phyloP scores from a whole-genome alignment of 164 flowering plant genomes.

The Akebia trifoliata region DNA sequence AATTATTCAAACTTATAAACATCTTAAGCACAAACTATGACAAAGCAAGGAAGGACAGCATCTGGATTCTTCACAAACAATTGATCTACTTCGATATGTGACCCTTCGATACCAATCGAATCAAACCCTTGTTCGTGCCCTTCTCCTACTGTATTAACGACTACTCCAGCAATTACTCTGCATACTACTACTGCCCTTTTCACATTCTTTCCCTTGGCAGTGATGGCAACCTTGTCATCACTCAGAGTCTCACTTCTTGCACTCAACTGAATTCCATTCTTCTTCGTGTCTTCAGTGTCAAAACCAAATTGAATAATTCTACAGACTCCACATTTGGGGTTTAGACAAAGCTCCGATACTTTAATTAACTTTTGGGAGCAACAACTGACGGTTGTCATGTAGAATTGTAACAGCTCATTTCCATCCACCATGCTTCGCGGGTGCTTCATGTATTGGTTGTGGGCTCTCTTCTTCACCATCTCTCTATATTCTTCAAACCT shows the following conservation, averaged over 20 bases:
- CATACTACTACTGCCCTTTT: slow-evolving; percentile 44
- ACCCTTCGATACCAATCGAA: slow-evolving; percentile 21
- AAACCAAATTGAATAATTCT: slow-evolving; percentile 33
- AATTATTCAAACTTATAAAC: background rate
- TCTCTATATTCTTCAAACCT: slow-evolving; percentile 47
- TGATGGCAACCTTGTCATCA: background rate
- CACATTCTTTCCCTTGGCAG: slow-evolving; percentile 14
- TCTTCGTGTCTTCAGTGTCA: slow-evolving; percentile 18
- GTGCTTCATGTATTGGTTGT: slow-evolving; percentile 17
- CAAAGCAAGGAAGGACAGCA: slow-evolving; percentile 56
- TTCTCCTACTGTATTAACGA: slow-evolving; percentile 18
- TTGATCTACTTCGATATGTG: slow-evolving; percentile 15
- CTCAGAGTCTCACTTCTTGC: slow-evolving; percentile 17
- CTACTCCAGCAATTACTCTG: slow-evolving; percentile 44
- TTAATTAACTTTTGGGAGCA: slow-evolving; percentile 8
- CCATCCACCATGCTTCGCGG: slow-evolving; percentile 46
- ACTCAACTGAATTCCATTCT: slow-evolving; percentile 25
- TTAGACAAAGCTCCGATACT: slow-evolving; percentile 28
- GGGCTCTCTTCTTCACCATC: slow-evolving; percentile 33
- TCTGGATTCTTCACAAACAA: slow-evolving; percentile 29
- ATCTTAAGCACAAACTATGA: slow-evolving; percentile 31
- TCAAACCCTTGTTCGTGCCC: slow-evolving; percentile 31
- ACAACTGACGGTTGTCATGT: slow-evolving; percentile 36
- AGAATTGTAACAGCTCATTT: slow-evolving; percentile 42
- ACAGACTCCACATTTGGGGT: slow-evolving; percentile 38